Evolutionary conservation across 108 stramenopile genomes (phyloP).

Genomic region (Fragilariopsis cylindrus): DNA sequence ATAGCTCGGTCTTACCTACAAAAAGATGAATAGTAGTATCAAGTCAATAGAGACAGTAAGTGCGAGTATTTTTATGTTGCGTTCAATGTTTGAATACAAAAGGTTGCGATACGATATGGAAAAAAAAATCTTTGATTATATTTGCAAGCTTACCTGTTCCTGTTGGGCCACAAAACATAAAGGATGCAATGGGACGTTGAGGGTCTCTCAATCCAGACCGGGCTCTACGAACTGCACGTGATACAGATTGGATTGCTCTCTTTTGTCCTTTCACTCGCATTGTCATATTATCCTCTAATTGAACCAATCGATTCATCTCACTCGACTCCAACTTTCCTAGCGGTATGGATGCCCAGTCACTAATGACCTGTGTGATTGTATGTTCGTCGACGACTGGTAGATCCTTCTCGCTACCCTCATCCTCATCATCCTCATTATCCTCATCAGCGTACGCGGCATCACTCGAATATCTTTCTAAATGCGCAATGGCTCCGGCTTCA

Average conservation of each 20-base stretch:
- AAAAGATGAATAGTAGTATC: neutral
- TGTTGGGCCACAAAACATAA: slow-evolving; percentile 93
- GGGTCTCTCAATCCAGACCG: slow-evolving; percentile 83
- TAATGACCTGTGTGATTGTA: slow-evolving; percentile 58
- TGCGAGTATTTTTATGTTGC: neutral
- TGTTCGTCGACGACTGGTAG: slow-evolving; percentile 67
- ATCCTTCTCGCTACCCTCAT: slow-evolving; percentile 28
- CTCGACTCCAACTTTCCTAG: slow-evolving; percentile 77
- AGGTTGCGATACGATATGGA: neutral
- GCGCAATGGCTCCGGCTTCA: slow-evolving; percentile 94
- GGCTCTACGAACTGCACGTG: slow-evolving; percentile 80
- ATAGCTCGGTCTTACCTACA: slow-evolving; percentile 91
- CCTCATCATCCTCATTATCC: slow-evolving; percentile 26
- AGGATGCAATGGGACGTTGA: slow-evolving; percentile 79
- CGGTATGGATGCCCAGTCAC: slow-evolving; percentile 71
- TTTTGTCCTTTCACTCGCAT: slow-evolving; percentile 88
- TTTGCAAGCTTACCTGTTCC: slow-evolving; percentile 39
- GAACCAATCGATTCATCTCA: slow-evolving; percentile 81
- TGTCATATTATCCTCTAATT: slow-evolving; percentile 68
- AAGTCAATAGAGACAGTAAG: neutral
- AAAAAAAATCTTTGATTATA: neutral
- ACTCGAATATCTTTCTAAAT: slow-evolving; percentile 57
- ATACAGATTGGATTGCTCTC: slow-evolving; percentile 78
- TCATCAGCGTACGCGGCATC: slow-evolving; percentile 19
- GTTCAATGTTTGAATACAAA: neutral